These are phyloP conservation scores for Clavaria fumosa DNA, from an alignment of 768 basidiomycete genomes.

Conservation along the genomic window DNA sequence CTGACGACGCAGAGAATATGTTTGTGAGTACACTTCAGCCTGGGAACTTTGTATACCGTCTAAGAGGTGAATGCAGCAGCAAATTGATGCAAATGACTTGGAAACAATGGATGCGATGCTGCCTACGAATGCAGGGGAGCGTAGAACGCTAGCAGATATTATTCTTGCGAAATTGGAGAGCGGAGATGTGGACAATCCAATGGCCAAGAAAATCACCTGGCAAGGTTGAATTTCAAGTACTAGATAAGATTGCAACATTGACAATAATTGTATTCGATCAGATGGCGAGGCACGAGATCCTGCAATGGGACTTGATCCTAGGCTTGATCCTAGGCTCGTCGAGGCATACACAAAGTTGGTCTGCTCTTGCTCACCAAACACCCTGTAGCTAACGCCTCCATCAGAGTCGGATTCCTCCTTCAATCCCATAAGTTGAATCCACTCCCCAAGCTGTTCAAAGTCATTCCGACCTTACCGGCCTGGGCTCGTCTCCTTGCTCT, in stretches of 20 bases:
- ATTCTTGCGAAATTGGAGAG: constrained; percentile 87
- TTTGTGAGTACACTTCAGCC: constrained; percentile 28
- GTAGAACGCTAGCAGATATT: constrained; percentile 87
- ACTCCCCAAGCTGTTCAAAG: constrained; percentile 94
- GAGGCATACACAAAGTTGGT: constrained; percentile 86
- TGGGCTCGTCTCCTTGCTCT: constrained; percentile 95
- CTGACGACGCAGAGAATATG: constrained; percentile 42
- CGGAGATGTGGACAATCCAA: constrained; percentile 35
- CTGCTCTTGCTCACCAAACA: not conserved
- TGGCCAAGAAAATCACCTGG: constrained; percentile 42
- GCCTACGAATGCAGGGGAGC: constrained; percentile 58
- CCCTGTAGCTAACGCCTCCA: constrained; percentile 2
- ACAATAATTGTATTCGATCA: too few relatives aligned
- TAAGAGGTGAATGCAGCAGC: too few relatives aligned
- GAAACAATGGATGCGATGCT: constrained; percentile 70
- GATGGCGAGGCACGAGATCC: constrained; percentile 54
- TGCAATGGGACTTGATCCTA: constrained; percentile 77
- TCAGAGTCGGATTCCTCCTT: constrained; percentile 73
- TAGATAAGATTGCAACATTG: too few relatives aligned
- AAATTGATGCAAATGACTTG: constrained; percentile 86
- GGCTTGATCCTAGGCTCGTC: constrained; percentile 82
- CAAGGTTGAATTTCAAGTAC: too few relatives aligned
- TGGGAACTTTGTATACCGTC: too few relatives aligned
- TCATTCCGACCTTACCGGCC: constrained; percentile 86
- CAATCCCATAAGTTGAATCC: constrained; percentile 86